These are phyloP conservation scores for Senecio squalidus DNA, from an alignment of 140 eudicot species.

Conservation along the genomic window DNA sequence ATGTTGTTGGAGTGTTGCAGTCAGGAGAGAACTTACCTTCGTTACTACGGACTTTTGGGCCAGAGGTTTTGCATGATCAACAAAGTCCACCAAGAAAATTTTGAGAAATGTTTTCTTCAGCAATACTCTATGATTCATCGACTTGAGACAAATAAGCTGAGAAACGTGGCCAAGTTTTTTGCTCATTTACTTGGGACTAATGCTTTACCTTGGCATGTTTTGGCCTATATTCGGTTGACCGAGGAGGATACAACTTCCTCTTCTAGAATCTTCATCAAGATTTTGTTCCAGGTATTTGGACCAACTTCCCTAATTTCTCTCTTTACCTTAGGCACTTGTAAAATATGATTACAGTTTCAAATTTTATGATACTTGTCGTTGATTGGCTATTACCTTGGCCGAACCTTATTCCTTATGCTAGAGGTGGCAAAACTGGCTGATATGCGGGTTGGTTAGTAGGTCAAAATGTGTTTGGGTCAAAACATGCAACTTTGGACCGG, in stretches of 20 bases:
- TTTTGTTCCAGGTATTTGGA: slow-evolving; percentile 94
- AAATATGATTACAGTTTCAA: too few relatives aligned
- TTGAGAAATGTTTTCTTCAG: slow-evolving; percentile 78
- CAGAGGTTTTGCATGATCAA: slow-evolving; percentile 89
- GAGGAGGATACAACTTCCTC: slow-evolving; percentile 94
- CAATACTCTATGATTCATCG: slow-evolving; percentile 94
- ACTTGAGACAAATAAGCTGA: slow-evolving; percentile 78
- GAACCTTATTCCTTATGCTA: too few relatives aligned
- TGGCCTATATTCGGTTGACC: slow-evolving; percentile 77
- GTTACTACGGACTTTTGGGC: slow-evolving; percentile 91
- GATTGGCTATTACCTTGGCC: too few relatives aligned
- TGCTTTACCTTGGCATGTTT: slow-evolving; percentile 86
- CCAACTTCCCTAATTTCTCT: too few relatives aligned
- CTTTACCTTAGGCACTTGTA: too few relatives aligned
- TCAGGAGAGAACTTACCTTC: slow-evolving; percentile 88
- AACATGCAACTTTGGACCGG: too few relatives aligned
- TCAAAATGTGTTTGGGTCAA: too few relatives aligned
- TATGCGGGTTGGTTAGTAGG: too few relatives aligned
- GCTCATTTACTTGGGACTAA: slow-evolving; percentile 85
- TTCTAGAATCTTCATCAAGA: slow-evolving; percentile 84
- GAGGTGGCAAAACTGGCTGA: too few relatives aligned
- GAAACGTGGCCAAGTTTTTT: slow-evolving; percentile 84
- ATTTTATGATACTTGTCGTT: too few relatives aligned
- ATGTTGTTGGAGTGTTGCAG: slow-evolving; percentile 93
- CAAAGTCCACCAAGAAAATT: slow-evolving; percentile 69